These are phyloP conservation scores for Euphorbia tirucalli DNA, from an alignment of 345 rosid genomes.

Conservation along the genomic window DNA sequence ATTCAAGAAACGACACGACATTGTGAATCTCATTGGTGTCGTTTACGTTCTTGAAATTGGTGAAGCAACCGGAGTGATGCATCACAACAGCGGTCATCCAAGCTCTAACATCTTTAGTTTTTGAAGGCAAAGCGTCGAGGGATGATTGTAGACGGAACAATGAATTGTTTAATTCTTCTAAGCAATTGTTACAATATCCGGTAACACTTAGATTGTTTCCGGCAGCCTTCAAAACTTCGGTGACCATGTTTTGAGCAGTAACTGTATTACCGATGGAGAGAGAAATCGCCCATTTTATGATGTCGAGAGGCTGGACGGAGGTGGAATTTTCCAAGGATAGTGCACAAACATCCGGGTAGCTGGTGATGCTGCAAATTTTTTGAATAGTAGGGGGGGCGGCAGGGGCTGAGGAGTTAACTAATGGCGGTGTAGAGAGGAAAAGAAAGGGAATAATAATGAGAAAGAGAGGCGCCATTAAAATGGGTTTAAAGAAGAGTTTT, in stretches of 20 bases:
- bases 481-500: not conserved
- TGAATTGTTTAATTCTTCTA: constrained; percentile 50
- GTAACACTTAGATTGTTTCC: constrained; percentile 51
- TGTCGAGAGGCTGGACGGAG: constrained; percentile 41
- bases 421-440: not conserved
- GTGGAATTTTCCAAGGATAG: constrained; percentile 37
- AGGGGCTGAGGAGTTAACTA: not conserved
- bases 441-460: constrained; percentile 19
- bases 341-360: constrained; percentile 46
- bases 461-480: constrained; percentile 25
- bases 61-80: constrained; percentile 73
- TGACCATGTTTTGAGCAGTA: constrained; percentile 47
- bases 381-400: constrained; percentile 13
- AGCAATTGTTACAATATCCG: constrained; percentile 48
- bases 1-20: constrained; percentile 59
- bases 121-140: constrained; percentile 35
- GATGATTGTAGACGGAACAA: constrained; percentile 42
- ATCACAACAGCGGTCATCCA: constrained; percentile 72
- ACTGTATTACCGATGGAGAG: constrained; percentile 50
- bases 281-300: constrained; percentile 61
- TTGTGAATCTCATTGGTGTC: constrained; percentile 40
- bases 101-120: constrained; percentile 63
- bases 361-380: constrained; percentile 61
- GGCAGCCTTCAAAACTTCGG: constrained; percentile 38
- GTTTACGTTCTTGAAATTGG: constrained; percentile 63